Evolutionary conservation across 768 basidiomycete genomes (phyloP).

Genomic region (Kwoniella heveanensis): DNA sequence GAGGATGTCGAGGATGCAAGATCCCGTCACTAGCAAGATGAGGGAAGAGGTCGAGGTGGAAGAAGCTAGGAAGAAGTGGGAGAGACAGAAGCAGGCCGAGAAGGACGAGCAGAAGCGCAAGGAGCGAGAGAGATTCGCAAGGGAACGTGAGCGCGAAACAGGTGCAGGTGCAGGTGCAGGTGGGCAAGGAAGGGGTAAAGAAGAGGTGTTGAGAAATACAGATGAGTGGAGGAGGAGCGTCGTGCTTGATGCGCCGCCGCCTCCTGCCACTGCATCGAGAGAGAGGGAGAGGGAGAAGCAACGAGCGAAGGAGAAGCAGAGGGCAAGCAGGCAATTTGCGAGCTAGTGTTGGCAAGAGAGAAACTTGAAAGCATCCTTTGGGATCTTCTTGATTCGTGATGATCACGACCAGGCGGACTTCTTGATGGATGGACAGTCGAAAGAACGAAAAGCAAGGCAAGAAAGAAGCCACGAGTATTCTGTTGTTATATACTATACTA

Average conservation of each 20-base stretch:
- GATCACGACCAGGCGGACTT: neutral
- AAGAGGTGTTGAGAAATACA: constrained; percentile 26
- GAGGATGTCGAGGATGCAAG: constrained; percentile 79
- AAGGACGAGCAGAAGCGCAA: constrained; percentile 71
- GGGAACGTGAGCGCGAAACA: constrained; percentile 18
- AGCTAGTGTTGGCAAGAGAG: constrained; percentile 13
- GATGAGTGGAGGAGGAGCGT: constrained; percentile 60
- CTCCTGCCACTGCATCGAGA: constrained; percentile 50
- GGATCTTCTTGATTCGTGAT: neutral
- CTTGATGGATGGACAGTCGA: too few species aligned
- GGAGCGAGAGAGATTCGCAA: constrained; percentile 69
- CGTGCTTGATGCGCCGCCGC: constrained; percentile 44
- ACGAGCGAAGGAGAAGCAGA: constrained; percentile 10
- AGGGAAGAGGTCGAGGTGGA: constrained; percentile 73
- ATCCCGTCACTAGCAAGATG: constrained; percentile 77
- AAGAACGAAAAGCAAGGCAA: too few species aligned
- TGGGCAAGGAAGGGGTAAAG: constrained; percentile 12
- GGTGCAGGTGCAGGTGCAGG: neutral
- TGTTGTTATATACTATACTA: constrained; percentile 9
- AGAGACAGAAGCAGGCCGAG: constrained; percentile 71
- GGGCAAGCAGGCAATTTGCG: constrained; percentile 27
- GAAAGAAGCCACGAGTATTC: too few species aligned
- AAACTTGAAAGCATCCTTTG: too few species aligned
- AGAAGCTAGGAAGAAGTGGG: constrained; percentile 80
- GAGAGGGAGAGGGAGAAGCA: constrained; percentile 55